Conservation (phyloP, 805 yeast genomes). For the Pichia californica region DNA sequence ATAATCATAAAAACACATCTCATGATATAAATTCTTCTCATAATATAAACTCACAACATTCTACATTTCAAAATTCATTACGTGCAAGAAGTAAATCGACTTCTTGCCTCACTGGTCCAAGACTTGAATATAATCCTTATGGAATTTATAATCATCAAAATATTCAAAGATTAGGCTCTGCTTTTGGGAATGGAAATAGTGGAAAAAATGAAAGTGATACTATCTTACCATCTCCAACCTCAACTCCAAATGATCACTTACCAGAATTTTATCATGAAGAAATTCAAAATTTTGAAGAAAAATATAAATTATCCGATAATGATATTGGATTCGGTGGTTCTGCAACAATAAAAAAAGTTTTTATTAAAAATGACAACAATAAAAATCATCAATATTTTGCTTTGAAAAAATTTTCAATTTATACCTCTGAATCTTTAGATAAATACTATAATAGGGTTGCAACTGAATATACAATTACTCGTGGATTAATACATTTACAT, state of each 20-base stretch:
- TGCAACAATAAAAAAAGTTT: slow-evolving; percentile 51
- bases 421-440: slow-evolving; percentile 38
- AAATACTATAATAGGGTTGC: slow-evolving; percentile 59
- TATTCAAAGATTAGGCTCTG: slow-evolving; percentile 25
- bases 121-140: slow-evolving; percentile 56
- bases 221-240: slow-evolving; percentile 52
- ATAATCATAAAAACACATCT: background rate
- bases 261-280: slow-evolving; percentile 49
- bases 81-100: background rate
- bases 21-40: background rate
- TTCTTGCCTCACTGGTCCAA: slow-evolving; percentile 14
- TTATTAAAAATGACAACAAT: slow-evolving; percentile 28
- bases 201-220: slow-evolving; percentile 32
- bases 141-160: slow-evolving; percentile 39
- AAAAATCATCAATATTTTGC: slow-evolving; percentile 41
- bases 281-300: slow-evolving; percentile 44
- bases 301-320: slow-evolving; percentile 42
- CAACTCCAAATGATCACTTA: slow-evolving; percentile 56
- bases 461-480: slow-evolving; percentile 59
- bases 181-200: slow-evolving; percentile 18
- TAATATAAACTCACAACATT: too few species aligned
- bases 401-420: slow-evolving; percentile 55
- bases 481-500: slow-evolving; percentile 48
- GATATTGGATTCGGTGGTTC: slow-evolving; percentile 67
- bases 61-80: background rate